Percentiles rank a stretch among this genome's conserved stretches.
These are phyloP conservation scores for Graphilbum fragrans DNA, from an alignment of 2,329 filamentous ascomycete genomes.

Conservation along the genomic window DNA sequence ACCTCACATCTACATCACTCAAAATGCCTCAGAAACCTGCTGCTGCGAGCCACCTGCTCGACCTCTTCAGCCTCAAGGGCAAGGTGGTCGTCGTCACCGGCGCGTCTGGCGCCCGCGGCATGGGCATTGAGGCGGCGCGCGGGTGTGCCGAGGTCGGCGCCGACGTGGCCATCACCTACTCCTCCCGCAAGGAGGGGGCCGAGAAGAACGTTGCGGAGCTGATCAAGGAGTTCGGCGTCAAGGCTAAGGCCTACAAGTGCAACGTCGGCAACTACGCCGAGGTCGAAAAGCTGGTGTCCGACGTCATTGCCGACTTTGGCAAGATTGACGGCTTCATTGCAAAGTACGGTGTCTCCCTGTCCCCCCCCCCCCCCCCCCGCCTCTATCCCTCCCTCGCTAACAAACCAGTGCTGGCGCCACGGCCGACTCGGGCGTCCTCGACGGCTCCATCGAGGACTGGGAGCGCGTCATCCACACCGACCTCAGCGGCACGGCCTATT, in stretches of 20 bases:
- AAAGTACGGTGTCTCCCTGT: constrained; percentile 55
- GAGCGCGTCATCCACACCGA: constrained; percentile 58
- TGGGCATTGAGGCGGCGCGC: constrained; percentile 58
- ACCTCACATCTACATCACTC: neutral
- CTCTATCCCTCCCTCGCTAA: constrained; percentile 20
- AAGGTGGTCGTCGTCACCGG: constrained; percentile 62
- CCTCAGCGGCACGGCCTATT: constrained; percentile 68
- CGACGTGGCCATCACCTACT: constrained; percentile 60
- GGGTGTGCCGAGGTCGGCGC: constrained; percentile 60
- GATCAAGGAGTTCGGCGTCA: constrained; percentile 52
- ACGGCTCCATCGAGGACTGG: constrained; percentile 52
- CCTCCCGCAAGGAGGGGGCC: constrained; percentile 56
- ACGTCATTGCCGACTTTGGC: constrained; percentile 53
- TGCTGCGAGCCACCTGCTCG: constrained; percentile 43
- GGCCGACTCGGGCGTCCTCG: constrained; percentile 54
- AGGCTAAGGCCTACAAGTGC: constrained; percentile 51
- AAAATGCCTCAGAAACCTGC: constrained; percentile 45
- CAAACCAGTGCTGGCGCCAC: constrained; percentile 49
- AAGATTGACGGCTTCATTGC: constrained; percentile 69
- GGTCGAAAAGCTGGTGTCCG: constrained; percentile 36
- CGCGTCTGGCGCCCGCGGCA: constrained; percentile 56
- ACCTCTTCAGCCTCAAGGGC: constrained; percentile 61
- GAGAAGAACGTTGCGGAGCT: constrained; percentile 55
- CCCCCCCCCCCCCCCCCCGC: constrained; percentile 56
- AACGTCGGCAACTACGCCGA: constrained; percentile 42